A percentile compares a stretch with the other conserved stretches of the same genome.
Conservation (phyloP, 768 basidiomycete genomes). For the Clavaria fumosa region DNA sequence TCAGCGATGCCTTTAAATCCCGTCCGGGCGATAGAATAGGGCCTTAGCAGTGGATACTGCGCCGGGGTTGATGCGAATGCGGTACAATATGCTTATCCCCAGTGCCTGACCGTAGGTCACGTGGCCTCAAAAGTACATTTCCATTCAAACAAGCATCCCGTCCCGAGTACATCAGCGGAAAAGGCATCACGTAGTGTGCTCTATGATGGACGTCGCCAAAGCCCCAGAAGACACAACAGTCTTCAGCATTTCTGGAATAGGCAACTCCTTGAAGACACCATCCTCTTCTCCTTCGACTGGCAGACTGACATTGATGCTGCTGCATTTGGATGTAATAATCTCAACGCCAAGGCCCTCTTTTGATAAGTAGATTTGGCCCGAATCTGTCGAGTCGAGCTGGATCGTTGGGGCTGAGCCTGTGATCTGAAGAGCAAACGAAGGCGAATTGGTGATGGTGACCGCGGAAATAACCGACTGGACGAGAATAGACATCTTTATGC, state of each 20-base stretch:
- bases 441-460: slow-evolving; percentile 77
- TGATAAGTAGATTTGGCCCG: slow-evolving; percentile 88
- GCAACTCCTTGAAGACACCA: slow-evolving; percentile 77
- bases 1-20: too few relatives aligned
- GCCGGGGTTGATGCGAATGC: too few relatives aligned
- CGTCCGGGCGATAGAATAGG: too few relatives aligned
- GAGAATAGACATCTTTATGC: slow-evolving; percentile 73
- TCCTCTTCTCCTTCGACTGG: slow-evolving; percentile 84
- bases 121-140: too few relatives aligned
- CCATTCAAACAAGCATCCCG: not conserved
- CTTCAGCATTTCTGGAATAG: slow-evolving; percentile 93
- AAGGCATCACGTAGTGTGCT: slow-evolving; percentile 62
- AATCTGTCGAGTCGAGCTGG: slow-evolving; percentile 88
- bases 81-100: too few relatives aligned
- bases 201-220: slow-evolving; percentile 76
- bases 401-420: slow-evolving; percentile 84
- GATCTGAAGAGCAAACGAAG: slow-evolving; percentile 87
- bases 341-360: slow-evolving; percentile 62
- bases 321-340: slow-evolving; percentile 90
- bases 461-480: slow-evolving; percentile 90
- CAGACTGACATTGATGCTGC: slow-evolving; percentile 78
- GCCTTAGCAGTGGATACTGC: too few relatives aligned
- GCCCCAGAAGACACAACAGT: slow-evolving; percentile 69
- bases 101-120: too few relatives aligned
- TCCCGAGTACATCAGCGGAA: too few relatives aligned